A percentile compares a stretch with the other conserved stretches of the same genome.
phyloP scores from a whole-genome alignment of 139 green algal genomes.

The Chlamydomonas sp. region DNA sequence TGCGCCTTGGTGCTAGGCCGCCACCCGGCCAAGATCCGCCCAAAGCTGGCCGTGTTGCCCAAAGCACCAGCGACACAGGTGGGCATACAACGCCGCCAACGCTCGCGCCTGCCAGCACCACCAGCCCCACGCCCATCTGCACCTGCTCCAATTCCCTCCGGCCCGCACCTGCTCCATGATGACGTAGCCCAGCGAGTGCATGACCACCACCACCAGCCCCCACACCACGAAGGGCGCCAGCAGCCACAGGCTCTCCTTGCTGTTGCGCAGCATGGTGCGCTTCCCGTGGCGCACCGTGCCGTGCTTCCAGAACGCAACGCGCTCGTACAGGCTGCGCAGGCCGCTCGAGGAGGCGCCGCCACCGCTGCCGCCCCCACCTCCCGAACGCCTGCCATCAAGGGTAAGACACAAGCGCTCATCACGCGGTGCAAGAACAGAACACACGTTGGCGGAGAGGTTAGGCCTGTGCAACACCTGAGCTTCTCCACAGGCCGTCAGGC shows the following conservation, averaged over 20 bases:
- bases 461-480: no score
- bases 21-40: no score
- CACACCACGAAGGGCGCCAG: slow-evolving; percentile 40
- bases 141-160: neutral
- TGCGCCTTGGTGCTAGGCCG: no score
- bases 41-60: no score
- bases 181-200: slow-evolving; percentile 42
- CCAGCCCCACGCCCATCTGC: neutral
- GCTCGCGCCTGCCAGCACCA: neutral
- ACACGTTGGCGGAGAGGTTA: no score
- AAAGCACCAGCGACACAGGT: no score
- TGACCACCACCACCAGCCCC: slow-evolving; percentile 36
- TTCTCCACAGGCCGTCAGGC: no score
- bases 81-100: neutral
- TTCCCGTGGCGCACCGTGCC: slow-evolving; percentile 25
- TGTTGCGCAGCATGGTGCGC: slow-evolving; percentile 47
- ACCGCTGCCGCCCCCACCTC: no score
- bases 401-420: no score
- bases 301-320: slow-evolving; percentile 19
- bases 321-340: slow-evolving; percentile 30
- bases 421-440: no score
- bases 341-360: neutral
- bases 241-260: slow-evolving; percentile 36
- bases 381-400: no score
- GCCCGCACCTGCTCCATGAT: slow-evolving; percentile 27